Conservation (phyloP, 306 rosid genomes). For the Rosa lucieae region DNA sequence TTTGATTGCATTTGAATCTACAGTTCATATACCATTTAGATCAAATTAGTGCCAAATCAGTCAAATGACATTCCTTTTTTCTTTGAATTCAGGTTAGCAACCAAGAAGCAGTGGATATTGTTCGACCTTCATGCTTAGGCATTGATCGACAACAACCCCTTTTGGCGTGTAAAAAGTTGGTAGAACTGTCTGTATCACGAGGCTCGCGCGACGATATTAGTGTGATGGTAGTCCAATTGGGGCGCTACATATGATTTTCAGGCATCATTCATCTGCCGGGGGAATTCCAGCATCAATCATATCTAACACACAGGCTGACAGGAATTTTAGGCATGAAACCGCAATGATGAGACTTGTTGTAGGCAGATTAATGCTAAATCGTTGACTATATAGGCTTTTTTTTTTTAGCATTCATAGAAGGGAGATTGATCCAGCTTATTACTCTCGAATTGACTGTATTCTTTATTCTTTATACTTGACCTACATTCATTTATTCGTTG, state of each 20-base stretch:
- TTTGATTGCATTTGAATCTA: background rate
- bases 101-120: constrained; percentile 91
- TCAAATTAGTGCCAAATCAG: background rate
- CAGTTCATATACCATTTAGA: background rate
- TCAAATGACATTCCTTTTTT: constrained; percentile 16
- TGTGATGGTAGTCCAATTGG: constrained; percentile 71
- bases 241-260: constrained; percentile 45
- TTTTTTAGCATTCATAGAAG: background rate
- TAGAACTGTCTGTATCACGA: constrained; percentile 62
- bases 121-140: constrained; percentile 54
- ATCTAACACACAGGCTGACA: constrained; percentile 6
- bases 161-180: constrained; percentile 84
- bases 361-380: constrained; percentile 21
- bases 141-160: constrained; percentile 44
- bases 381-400: constrained; percentile 13
- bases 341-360: background rate
- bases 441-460: constrained; percentile 24
- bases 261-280: background rate
- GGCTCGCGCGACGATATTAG: constrained; percentile 86
- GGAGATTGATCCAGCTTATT: background rate
- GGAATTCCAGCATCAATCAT: background rate
- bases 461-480: constrained; percentile 15
- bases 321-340: background rate
- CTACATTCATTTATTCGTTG: constrained; percentile 19
- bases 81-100: constrained; percentile 62